phyloP scores from a whole-genome alignment of 345 rosid genomes.

The Eutrema heterophyllum region DNA sequence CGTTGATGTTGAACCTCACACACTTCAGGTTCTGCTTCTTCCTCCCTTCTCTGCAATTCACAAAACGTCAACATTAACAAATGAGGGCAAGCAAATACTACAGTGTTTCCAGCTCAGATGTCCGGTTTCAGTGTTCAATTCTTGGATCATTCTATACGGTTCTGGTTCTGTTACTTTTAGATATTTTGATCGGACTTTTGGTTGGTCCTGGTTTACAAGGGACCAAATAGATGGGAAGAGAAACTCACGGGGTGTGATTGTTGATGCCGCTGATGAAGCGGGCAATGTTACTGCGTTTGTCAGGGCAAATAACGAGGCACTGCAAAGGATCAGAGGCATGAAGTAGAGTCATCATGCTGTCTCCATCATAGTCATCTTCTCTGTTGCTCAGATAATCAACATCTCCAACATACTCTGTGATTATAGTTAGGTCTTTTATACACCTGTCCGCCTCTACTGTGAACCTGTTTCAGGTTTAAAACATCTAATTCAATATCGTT shows the following conservation, averaged over 20 bases:
- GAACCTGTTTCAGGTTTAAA: conserved; percentile 43
- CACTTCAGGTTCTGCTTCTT: conserved; percentile 94
- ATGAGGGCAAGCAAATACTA: not conserved
- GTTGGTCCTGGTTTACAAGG: not conserved
- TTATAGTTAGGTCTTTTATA: conserved; percentile 79
- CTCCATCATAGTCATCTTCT: conserved; percentile 75
- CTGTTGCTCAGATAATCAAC: conserved; percentile 79
- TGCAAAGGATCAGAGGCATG: conserved; percentile 51
- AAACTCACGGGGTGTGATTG: conserved; percentile 79
- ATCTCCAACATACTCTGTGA: conserved; percentile 88
- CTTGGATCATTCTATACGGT: not conserved
- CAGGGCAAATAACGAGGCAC: conserved; percentile 91
- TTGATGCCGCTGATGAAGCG: conserved; percentile 93
- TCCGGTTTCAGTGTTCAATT: not conserved
- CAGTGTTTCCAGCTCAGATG: not conserved
- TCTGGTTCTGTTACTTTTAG: not conserved
- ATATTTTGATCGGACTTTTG: not conserved
- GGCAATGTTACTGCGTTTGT: conserved; percentile 69
- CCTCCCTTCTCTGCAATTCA: conserved; percentile 74
- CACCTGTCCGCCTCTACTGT: conserved; percentile 81
- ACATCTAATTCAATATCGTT: not conserved
- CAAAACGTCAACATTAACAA: not conserved
- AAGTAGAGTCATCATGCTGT: conserved; percentile 94
- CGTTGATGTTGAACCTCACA: conserved; percentile 72
- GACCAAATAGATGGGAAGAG: not conserved